Evolutionary conservation across 176 grass and related monocot species (phyloP), one percentile per base, ranked within the genome.

Genomic region (Paspalum notatum): DNA sequence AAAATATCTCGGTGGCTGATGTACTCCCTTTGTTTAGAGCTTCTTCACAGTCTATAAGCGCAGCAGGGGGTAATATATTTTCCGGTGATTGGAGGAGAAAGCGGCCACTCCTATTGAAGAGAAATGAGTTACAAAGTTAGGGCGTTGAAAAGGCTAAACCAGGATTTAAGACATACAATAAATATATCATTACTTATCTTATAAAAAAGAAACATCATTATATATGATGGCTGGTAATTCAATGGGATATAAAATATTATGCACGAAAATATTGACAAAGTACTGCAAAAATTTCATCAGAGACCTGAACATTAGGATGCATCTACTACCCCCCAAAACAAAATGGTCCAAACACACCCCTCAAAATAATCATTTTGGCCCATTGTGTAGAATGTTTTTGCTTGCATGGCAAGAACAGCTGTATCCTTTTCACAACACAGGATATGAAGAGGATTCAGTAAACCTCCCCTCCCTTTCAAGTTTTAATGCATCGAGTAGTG

Each of bases 21-120:
- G 62, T 81, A 61, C 40, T 89, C 78, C 88, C 89, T 84, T 93
- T 92, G 62, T 93, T 95, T 72, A 99, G 84, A 87, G 86, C 66
- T 74, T 95, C 93, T 84, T 99, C 96, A 62, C 64, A 78, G 82
- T 91, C 90, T 32, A 72, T 70, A 39, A 99, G 54, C 1, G 82
- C 87, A 26, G 84, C 62, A 73, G 71, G 76, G 9, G 86, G 73
- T 83, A 99, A 81, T 67, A 95, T 89, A 84, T 99, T 93, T 78
- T 95, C 87, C 0, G 96, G 88, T 74, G 92, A 95, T 82, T 93
- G 92, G 18, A 99, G 90, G 71, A 99, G 84, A 69, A 93, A 99
- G 59, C 75, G 80, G 32, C 96, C 92, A 50, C 64, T 91, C 84
- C 96, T 99, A 87, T 57, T 72, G 17, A 63, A 66, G 22, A 92